A percentile compares a stretch with the other conserved stretches of the same genome.
These are phyloP conservation scores for Oenanthe sinensis DNA, from an alignment of 129 eudicot genomes.

Conservation along the genomic window DNA sequence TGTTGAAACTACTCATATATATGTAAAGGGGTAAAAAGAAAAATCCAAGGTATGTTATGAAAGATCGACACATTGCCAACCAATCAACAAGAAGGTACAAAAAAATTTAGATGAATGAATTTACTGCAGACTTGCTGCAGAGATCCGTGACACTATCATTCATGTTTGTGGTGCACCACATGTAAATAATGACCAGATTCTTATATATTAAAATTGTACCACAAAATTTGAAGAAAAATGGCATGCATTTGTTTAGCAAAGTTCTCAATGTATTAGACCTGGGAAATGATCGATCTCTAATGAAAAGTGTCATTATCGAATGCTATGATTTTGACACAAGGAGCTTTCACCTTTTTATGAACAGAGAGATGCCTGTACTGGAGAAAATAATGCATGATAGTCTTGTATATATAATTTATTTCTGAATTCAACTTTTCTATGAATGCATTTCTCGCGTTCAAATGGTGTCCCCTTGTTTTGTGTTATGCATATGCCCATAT, in stretches of 20 bases:
- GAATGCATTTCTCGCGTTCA: background rate
- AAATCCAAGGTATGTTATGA: background rate
- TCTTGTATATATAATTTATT: background rate
- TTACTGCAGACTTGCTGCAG: background rate
- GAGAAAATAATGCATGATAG: background rate
- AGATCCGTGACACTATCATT: constrained; percentile 10
- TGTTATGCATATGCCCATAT: background rate
- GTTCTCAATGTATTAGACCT: background rate
- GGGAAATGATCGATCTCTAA: background rate
- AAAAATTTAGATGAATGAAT: background rate
- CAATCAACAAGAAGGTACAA: background rate
- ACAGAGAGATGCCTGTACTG: background rate
- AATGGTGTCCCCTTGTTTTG: background rate
- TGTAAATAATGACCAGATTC: background rate
- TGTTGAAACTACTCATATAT: background rate
- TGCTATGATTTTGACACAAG: constrained; percentile 8
- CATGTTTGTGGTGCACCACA: constrained; percentile 15
- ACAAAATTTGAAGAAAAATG: background rate
- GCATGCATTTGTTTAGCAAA: background rate
- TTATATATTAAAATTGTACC: background rate
- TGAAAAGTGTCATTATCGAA: background rate
- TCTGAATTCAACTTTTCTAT: background rate
- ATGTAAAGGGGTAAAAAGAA: background rate
- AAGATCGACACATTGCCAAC: background rate
- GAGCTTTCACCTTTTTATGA: background rate